phyloP scores from a whole-genome alignment of 2,329 filamentous ascomycete species.

The Colletotrichum magnum region DNA sequence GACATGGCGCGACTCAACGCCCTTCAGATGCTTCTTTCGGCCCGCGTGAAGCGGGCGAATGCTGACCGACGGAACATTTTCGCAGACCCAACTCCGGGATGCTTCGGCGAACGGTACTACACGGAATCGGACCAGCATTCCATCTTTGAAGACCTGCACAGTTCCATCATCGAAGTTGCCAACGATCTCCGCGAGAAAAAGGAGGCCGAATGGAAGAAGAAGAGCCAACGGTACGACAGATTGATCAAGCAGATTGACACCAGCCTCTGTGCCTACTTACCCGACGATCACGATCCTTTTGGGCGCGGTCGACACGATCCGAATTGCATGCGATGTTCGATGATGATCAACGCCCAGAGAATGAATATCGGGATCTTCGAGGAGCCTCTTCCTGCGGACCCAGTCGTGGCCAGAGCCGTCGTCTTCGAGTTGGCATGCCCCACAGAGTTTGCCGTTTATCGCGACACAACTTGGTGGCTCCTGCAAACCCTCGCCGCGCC shows the following conservation, averaged over 20 bases:
- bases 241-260: constrained; percentile 49
- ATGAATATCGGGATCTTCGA: constrained; percentile 57
- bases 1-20: constrained; percentile 66
- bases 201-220: constrained; percentile 49
- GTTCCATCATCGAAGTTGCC: constrained; percentile 46
- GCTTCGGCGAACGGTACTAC: constrained; percentile 47
- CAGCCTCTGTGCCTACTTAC: constrained; percentile 49
- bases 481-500: constrained; percentile 48
- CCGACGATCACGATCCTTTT: constrained; percentile 41
- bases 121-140: constrained; percentile 42
- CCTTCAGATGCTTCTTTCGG: constrained; percentile 54
- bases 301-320: constrained; percentile 43
- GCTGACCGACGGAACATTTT: constrained; percentile 59
- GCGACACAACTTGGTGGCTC: constrained; percentile 58
- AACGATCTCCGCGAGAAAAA: constrained; percentile 43
- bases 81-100: constrained; percentile 52
- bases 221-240: constrained; percentile 49
- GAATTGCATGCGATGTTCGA: constrained; percentile 53
- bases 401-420: constrained; percentile 49
- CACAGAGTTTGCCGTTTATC: constrained; percentile 52
- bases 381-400: constrained; percentile 54
- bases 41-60: constrained; percentile 47
- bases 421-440: constrained; percentile 60
- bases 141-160: constrained; percentile 40
- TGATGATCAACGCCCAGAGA: constrained; percentile 45